A percentile compares a stretch with the other conserved stretches of the same genome.
Evolutionary conservation across 2,329 filamentous ascomycete genomes (phyloP).

Genomic region (Sporothrix globosa): DNA sequence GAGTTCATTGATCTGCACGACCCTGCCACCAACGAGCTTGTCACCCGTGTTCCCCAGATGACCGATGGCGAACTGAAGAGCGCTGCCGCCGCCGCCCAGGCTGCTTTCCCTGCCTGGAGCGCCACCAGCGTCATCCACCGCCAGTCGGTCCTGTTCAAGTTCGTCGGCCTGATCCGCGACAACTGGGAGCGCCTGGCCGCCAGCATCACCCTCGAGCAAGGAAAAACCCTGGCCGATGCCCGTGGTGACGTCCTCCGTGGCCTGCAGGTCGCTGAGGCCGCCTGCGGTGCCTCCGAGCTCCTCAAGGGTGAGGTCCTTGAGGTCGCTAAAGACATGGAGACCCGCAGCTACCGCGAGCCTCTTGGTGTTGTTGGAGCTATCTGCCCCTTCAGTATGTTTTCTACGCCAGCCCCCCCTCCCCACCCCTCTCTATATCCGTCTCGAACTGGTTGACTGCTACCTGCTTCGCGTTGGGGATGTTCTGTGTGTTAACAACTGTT

Average conservation of each 20-base stretch:
- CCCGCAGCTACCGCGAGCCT: constrained; percentile 77
- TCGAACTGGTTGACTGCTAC: too few relatives aligned
- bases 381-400: constrained; percentile 76
- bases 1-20: constrained; percentile 80
- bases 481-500: not conserved
- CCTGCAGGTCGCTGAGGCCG: constrained; percentile 81
- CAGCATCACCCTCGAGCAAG: constrained; percentile 84
- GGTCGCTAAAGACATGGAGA: constrained; percentile 90
- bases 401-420: too few relatives aligned
- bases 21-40: constrained; percentile 82
- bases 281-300: constrained; percentile 77
- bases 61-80: constrained; percentile 76
- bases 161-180: constrained; percentile 75
- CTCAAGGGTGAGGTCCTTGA: constrained; percentile 83
- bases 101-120: constrained; percentile 75
- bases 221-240: constrained; percentile 84
- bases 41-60: constrained; percentile 81
- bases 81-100: constrained; percentile 73
- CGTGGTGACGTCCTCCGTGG: constrained; percentile 80
- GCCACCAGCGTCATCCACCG: constrained; percentile 71
- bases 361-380: constrained; percentile 81
- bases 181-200: constrained; percentile 84
- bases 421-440: too few relatives aligned
- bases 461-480: too few relatives aligned
- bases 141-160: constrained; percentile 88